Conservation (phyloP, 257 asterid species). For the Solanum chilense region DNA sequence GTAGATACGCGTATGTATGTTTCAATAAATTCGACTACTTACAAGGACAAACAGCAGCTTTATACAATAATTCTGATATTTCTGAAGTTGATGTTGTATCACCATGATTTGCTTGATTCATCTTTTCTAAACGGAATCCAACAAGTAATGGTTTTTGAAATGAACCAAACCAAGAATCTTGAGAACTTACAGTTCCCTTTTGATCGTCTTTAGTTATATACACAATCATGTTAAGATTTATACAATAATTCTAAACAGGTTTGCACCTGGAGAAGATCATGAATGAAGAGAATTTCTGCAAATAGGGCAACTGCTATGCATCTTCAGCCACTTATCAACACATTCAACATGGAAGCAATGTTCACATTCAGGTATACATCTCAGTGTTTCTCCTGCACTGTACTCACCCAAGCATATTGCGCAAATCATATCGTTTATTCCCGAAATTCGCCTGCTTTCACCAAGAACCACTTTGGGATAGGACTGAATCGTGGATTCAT, state of each 20-base stretch:
- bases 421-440: slow-evolving; percentile 13
- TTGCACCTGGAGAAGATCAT: not conserved
- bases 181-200: not conserved
- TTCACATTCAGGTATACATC: slow-evolving; percentile 24
- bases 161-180: not conserved
- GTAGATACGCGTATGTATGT: not conserved
- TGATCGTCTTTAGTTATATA: no score
- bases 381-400: slow-evolving; percentile 15
- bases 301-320: slow-evolving; percentile 19
- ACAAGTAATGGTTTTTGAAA: not conserved
- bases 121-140: not conserved
- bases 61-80: no score
- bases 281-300: slow-evolving; percentile 18
- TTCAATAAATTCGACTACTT: not conserved
- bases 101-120: not conserved
- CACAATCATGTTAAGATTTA: not conserved
- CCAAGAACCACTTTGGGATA: slow-evolving; percentile 11
- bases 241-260: not conserved
- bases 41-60: not conserved
- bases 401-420: slow-evolving; percentile 31
- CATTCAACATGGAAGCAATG: slow-evolving; percentile 35
- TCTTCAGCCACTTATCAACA: slow-evolving; percentile 23
- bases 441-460: slow-evolving; percentile 7
- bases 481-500: slow-evolving; percentile 11
- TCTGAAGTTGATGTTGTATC: not conserved